A percentile compares a stretch with the other conserved stretches of the same genome.
These are phyloP conservation scores for Phylloporus sp. DNA, from an alignment of 768 basidiomycete species.

Conservation along the genomic window DNA sequence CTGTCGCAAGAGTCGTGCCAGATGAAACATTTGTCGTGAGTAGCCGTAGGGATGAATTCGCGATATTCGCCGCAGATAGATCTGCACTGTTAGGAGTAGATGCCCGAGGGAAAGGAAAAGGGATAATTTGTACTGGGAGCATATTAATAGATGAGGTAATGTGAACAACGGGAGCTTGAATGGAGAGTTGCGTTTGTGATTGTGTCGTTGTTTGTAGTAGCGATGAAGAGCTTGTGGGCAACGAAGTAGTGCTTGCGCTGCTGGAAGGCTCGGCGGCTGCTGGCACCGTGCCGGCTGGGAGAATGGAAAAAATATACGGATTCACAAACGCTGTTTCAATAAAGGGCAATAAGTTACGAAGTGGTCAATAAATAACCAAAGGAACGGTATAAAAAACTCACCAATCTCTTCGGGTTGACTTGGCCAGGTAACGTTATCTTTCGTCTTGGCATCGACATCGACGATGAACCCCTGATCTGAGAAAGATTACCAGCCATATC, in stretches of 20 bases:
- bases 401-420: slow-evolving; percentile 81
- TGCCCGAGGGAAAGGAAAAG: slow-evolving; percentile 55
- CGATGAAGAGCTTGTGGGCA: slow-evolving; percentile 10
- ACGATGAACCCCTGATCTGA: slow-evolving; percentile 69
- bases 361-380: slow-evolving; percentile 60
- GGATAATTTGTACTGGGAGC: slow-evolving; percentile 54
- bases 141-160: slow-evolving; percentile 70
- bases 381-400: slow-evolving; percentile 23
- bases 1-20: slow-evolving; percentile 27
- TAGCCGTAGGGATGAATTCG: slow-evolving; percentile 54
- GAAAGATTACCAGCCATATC: neutral
- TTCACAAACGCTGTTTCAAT: slow-evolving; percentile 59
- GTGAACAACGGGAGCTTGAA: slow-evolving; percentile 60
- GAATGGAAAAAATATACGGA: slow-evolving; percentile 73
- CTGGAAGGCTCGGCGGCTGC: slow-evolving; percentile 20
- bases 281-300: slow-evolving; percentile 64
- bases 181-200: slow-evolving; percentile 30
- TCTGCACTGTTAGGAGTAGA: slow-evolving; percentile 10
- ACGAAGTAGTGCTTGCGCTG: slow-evolving; percentile 14
- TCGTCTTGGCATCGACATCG: slow-evolving; percentile 54
- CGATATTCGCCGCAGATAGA: slow-evolving; percentile 21
- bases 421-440: slow-evolving; percentile 63
- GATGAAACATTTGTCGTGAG: slow-evolving; percentile 41
- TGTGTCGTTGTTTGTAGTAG: slow-evolving; percentile 22
- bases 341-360: slow-evolving; percentile 52